phyloP scores from a whole-genome alignment of 371 early-diverging fungal genomes.

The Parasitella parasitica region DNA sequence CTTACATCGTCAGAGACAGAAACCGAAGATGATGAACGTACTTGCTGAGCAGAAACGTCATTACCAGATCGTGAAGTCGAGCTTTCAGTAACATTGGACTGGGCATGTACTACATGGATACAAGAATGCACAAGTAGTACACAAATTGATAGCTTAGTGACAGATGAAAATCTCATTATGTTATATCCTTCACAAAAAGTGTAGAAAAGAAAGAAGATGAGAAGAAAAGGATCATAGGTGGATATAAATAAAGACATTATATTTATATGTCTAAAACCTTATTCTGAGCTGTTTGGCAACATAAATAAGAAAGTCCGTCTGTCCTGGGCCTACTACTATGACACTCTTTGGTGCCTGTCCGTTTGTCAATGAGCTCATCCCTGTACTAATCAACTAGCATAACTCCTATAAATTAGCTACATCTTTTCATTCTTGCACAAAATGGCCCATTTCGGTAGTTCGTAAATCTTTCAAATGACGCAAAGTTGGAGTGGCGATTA shows the following conservation, averaged over 20 bases:
- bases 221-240: not conserved
- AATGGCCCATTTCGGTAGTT: too few species aligned
- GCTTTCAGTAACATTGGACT: not conserved
- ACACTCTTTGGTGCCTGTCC: conserved; percentile 4
- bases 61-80: not conserved
- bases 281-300: conserved; percentile 12
- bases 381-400: not conserved
- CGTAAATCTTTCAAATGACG: not conserved
- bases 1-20: conserved; percentile 2
- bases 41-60: not conserved
- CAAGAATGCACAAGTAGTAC: conserved; percentile 7
- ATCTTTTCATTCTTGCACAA: too few species aligned
- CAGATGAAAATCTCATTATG: not conserved
- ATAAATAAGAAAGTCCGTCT: not conserved
- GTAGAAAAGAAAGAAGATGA: not conserved
- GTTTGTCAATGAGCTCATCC: conserved; percentile 4
- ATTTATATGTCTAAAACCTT: conserved; percentile 5
- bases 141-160: conserved; percentile 6
- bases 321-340: not conserved
- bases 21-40: not conserved
- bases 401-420: too few species aligned
- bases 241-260: conserved; percentile 1
- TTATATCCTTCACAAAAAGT: not conserved
- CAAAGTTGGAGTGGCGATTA: not conserved
- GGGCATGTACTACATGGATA: conserved; percentile 11